These are phyloP conservation scores for Phytophthora lateralis DNA, from an alignment of 352 stramenopile species.

Conservation along the genomic window DNA sequence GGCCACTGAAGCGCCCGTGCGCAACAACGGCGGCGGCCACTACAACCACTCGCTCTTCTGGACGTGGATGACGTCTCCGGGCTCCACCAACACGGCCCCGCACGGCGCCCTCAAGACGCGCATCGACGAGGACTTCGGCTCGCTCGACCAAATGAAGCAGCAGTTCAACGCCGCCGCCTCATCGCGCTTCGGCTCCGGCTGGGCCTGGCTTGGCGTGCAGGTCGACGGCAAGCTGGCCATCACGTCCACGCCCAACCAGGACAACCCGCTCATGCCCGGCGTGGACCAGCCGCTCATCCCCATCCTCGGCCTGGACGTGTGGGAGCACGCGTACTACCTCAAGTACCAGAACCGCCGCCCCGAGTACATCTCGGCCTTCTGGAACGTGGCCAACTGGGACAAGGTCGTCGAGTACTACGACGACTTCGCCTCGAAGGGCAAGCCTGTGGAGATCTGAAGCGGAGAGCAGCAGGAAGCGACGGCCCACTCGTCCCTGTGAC, in stretches of 20 bases:
- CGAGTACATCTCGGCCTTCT: conserved; percentile 98
- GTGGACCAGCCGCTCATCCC: conserved; percentile 86
- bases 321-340: conserved; percentile 97
- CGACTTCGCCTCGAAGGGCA: conserved; percentile 85
- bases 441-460: conserved; percentile 86
- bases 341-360: conserved; percentile 97
- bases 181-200: conserved; percentile 90
- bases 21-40: conserved; percentile 87
- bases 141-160: conserved; percentile 88
- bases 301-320: conserved; percentile 95
- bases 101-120: conserved; percentile 77
- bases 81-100: conserved; percentile 81
- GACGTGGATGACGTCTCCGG: conserved; percentile 90
- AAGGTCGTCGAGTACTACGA: conserved; percentile 94
- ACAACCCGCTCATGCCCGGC: conserved; percentile 88
- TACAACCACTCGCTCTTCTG: conserved; percentile 93
- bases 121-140: conserved; percentile 92
- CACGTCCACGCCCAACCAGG: conserved; percentile 96
- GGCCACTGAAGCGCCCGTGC: conserved; percentile 74
- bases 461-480: conserved; percentile 28
- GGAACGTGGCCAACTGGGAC: conserved; percentile 97
- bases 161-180: conserved; percentile 90
- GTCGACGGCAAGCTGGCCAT: conserved; percentile 93
- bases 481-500: conserved; percentile 31
- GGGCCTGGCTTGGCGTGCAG: conserved; percentile 90